A percentile compares a stretch with the other conserved stretches of the same genome.
Conservation (phyloP, 805 yeast species). For the Blastobotrys robertii region DNA sequence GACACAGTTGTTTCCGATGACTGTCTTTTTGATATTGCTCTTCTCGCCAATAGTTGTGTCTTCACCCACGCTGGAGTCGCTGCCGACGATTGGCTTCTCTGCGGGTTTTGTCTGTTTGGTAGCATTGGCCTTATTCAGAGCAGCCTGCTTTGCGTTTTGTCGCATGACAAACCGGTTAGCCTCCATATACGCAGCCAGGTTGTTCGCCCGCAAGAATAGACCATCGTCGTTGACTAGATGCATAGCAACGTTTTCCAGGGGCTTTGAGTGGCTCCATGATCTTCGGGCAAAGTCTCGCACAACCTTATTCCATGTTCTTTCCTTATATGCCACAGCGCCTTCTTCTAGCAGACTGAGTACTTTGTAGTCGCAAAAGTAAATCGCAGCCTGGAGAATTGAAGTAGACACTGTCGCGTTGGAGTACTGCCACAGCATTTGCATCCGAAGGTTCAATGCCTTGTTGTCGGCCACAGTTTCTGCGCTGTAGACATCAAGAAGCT, state of each 20-base stretch:
- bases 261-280: slow-evolving; percentile 71
- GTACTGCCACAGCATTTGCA: slow-evolving; percentile 83
- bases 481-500: slow-evolving; percentile 62
- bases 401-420: slow-evolving; percentile 74
- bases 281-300: slow-evolving; percentile 83
- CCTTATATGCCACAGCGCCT: slow-evolving; percentile 19
- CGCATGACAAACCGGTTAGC: slow-evolving; percentile 74
- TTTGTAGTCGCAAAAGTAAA: slow-evolving; percentile 51
- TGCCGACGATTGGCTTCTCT: slow-evolving; percentile 61
- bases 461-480: slow-evolving; percentile 59
- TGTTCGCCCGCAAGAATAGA: slow-evolving; percentile 64
- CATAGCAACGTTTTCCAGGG: slow-evolving; percentile 55
- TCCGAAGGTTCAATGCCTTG: slow-evolving; percentile 66
- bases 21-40: slow-evolving; percentile 78
- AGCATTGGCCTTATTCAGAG: slow-evolving; percentile 4
- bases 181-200: slow-evolving; percentile 75
- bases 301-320: slow-evolving; percentile 25
- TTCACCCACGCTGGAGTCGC: slow-evolving; percentile 72
- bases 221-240: slow-evolving; percentile 61
- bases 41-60: slow-evolving; percentile 65
- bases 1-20: slow-evolving; percentile 61
- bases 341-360: slow-evolving; percentile 43
- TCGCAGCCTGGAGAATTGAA: slow-evolving; percentile 61
- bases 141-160: slow-evolving; percentile 36
- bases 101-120: slow-evolving; percentile 16